Base-by-base conservation (phyloP, 164 flowering plant genomes). In the grape (Vitis vinifera) region DNA sequence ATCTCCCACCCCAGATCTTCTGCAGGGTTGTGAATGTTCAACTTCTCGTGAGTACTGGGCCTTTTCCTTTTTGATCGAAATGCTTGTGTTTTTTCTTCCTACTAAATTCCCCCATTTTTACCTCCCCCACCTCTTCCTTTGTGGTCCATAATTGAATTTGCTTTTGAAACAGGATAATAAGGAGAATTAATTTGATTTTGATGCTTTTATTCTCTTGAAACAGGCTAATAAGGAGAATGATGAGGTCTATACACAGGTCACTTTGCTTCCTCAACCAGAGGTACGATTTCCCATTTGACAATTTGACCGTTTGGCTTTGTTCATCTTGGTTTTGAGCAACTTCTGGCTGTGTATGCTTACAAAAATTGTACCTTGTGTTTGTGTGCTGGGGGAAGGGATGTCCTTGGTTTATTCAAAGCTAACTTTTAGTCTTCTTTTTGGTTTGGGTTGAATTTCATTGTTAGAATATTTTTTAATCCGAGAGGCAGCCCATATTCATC, bases 191-290 rank as follows among this genome's bases (percentile, higher is more conserved):
- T 59, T 7, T 17, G 23, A 1, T 66, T 30, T 51, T 55, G 8
- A 4, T 47, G 44, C 23, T 37, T 56, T 27, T 23, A 5, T 30
- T 59, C 37, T 71, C 52, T 73, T 71, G 58, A 12, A 64, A 76
- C 76, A 94, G 98, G 98, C 97, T 59, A 89, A 91, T 65, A 90
- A 85, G 78, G 97, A 87, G 74, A 91, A 84, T 79, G 98, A 94
- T 84, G 98, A 94, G 81, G 97, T 92, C 19, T 94, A 92, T 74
- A 86, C 93, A 27, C 91, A 88, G 81, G 85, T 94, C 61, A 81
- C 91, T 50, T 81, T 94, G 68, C 84, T 89, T 73, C 97, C 97
- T 78, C 81, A 80, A 71, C 87, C 87, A 59, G 95, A 89, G 97
- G 97, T 90, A 85, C 62, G 64, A 11, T 74, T 58, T 55, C 66